Base-by-base conservation (phyloP, 768 basidiomycete species). In the Lactarius sanguifluus region DNA sequence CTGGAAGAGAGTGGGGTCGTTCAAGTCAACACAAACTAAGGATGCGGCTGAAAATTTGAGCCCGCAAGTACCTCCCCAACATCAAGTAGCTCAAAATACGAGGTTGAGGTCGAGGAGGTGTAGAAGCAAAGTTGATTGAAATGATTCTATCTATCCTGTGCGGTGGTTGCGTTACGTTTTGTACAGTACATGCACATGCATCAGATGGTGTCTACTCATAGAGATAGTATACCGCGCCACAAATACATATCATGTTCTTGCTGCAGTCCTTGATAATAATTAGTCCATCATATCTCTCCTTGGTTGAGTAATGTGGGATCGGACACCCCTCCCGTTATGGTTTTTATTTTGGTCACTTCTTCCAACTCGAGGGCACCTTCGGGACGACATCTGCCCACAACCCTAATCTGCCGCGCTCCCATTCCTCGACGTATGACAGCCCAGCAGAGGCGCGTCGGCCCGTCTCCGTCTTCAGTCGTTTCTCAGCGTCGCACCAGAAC, bases 401-500 rank as follows among this genome's bases (percentile, higher is more conserved):
- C 30, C 77, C 77, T 62, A 94, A 77, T 47, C 92, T 82, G 2
- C 89, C 91, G 59, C 80, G 77, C 77, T 95, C 94, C 85, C 89
- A 92, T 8, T 83, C 79, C 75, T 89, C 91, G 12, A 94, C 78
- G 72, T 87, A 90, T 1, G 89, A 89, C 62, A 91, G 76, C 28
- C 86, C 86, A 36, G 82, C 83, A 64, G 81, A 85, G 64, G 82
- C 83, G 18, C 89, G 83, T 15, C 85, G 83, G 25, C 86, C 85
- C 69, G 87, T 85, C 72, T 89, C 87, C 23, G 83, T 83, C 76
- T 84, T 87, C 32, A 96, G 77, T 61, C 89, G 82, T 77, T 89
- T 92, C 80, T 98, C 96, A 1, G 90, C 94, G 78, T 99, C 97
- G 76, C 96, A 97, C 97, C 97, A 99, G 77, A 99, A 99, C 72